Evolutionary conservation across 768 basidiomycete genomes (phyloP).

Genomic region (Saitozyma podzolica): DNA sequence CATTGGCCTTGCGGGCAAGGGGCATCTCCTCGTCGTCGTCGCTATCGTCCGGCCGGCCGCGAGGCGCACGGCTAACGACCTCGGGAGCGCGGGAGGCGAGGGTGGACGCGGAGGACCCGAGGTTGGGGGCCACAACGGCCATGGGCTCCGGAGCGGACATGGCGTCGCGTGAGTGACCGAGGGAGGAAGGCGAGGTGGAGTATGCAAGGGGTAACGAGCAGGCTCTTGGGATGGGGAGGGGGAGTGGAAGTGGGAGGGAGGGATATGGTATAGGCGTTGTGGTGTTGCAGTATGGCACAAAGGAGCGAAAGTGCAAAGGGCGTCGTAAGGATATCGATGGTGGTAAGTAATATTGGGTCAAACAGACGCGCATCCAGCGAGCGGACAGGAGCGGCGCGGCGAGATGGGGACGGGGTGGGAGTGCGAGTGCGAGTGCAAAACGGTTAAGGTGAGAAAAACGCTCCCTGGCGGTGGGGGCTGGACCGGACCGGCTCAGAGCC

Average conservation of each 20-base stretch:
- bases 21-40: slow-evolving; percentile 28
- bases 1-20: slow-evolving; percentile 9
- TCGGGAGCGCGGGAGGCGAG: neutral
- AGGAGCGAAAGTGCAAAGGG: neutral
- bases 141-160: slow-evolving; percentile 19
- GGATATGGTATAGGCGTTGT: neutral
- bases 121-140: slow-evolving; percentile 40
- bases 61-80: slow-evolving; percentile 11
- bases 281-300: neutral
- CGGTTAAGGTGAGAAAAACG: neutral
- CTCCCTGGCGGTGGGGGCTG: too few species aligned
- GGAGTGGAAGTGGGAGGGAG: neutral
- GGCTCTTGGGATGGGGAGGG: too few species aligned
- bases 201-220: neutral
- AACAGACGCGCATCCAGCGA: neutral
- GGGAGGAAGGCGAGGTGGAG: neutral
- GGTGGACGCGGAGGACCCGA: neutral
- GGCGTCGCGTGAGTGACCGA: slow-evolving; percentile 3
- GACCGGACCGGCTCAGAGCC: neutral
- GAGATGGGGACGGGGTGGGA: neutral
- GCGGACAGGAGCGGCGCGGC: neutral
- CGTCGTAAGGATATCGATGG: too few species aligned
- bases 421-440: neutral
- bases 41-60: neutral
- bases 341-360: too few species aligned